Evolutionary conservation across 345 rosid species (phyloP).

Genomic region (Hirschfeldia incana): DNA sequence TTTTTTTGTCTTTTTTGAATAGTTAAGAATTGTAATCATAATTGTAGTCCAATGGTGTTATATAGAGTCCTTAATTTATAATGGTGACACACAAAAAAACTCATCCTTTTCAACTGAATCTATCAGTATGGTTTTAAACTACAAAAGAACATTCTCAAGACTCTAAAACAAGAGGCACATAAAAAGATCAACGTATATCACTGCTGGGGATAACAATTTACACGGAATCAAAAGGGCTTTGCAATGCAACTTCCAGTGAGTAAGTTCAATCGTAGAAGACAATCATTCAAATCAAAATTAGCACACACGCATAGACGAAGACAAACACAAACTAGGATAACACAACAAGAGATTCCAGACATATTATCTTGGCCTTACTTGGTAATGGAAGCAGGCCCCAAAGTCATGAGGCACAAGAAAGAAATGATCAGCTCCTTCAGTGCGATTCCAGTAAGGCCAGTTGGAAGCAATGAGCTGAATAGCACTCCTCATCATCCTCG

Average conservation of each 20-base stretch:
- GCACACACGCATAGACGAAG: background rate
- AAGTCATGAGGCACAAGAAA: conserved; percentile 95
- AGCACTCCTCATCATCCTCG: conserved; percentile 98
- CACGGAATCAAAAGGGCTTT: conserved; percentile 7
- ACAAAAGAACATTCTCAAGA: no score
- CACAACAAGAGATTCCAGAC: background rate
- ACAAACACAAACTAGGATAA: background rate
- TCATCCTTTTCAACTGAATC: no score
- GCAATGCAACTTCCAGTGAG: background rate
- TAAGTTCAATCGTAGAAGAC: no score
- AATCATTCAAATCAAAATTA: background rate
- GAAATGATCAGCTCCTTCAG: conserved; percentile 96
- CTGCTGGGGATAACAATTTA: background rate
- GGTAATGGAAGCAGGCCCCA: conserved; percentile 98
- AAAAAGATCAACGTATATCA: conserved; percentile 6
- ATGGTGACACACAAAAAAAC: no score
- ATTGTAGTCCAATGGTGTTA: no score
- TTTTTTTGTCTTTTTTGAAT: no score
- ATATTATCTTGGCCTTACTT: conserved; percentile 43
- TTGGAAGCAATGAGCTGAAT: conserved; percentile 90
- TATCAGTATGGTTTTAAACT: no score
- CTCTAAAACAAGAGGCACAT: no score
- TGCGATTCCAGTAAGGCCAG: conserved; percentile 97
- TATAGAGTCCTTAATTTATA: no score
- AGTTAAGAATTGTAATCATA: no score